Base-by-base conservation (phyloP, 257 asterid genomes). In the Paulownia fortunei region DNA sequence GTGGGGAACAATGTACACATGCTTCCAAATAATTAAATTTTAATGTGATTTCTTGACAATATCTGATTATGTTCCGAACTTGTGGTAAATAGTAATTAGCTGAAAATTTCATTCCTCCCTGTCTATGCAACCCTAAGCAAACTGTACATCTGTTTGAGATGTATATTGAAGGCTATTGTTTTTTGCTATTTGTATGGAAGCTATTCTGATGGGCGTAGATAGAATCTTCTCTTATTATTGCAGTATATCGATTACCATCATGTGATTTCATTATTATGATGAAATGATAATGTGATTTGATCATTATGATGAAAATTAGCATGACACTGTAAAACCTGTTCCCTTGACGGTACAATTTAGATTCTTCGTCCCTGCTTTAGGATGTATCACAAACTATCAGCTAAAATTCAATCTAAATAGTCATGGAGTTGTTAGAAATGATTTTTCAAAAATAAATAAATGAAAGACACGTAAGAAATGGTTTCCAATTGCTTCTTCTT, bases 311-410 rank as follows among this genome's bases (percentile, higher is more conserved):
- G 72, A 37, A 32, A 42, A 55, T 54, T 60, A 64, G 76, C 26
- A 61, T 13, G 77, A 63, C 27, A 30, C 13, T 30, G 56, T 60
- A n/a, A 72, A 56, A 42, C 63, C 18, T 36, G 42, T 75, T 74
- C 46, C 67, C 49, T 67, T 55, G 60, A 47, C 15, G 30, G 10
- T 72, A 10, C 18, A 76, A 52, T 41, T 71, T 42, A 36, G 58
- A 59, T 42, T 58, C 30, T 16, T 23, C 11, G 23, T 75, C 59
- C 39, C 37, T 71, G 77, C 41, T 76, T 75, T 55, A 71, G 49
- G 56, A 73, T 73, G 37, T 73, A 69, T 77, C 18, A 55, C 32
- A 77, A 26, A 58, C 61, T 68, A 26, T 74, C 65, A 52, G 70
- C 51, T 44, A 56, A 23, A 65, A 3, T 8, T 68, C 56, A 62